Percentiles rank a stretch among this genome's conserved stretches.
These are phyloP conservation scores for Tolypocladium amazonense DNA, from an alignment of 2,329 filamentous ascomycete genomes.

Conservation along the genomic window DNA sequence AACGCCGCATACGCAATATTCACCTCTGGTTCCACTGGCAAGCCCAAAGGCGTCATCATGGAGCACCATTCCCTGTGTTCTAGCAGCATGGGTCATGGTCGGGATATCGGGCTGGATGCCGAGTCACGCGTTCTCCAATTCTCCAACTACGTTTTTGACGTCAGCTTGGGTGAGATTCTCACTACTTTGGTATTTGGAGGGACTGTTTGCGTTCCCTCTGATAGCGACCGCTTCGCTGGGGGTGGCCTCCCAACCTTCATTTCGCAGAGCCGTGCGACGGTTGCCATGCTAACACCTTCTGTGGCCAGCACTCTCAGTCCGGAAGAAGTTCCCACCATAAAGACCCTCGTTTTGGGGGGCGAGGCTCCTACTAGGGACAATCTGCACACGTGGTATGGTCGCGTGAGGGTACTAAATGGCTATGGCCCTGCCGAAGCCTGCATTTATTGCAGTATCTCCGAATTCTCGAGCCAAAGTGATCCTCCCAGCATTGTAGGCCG, in stretches of 20 bases:
- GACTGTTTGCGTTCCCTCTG: conserved; percentile 12
- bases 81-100: conserved; percentile 34
- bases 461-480: neutral
- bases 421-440: conserved; percentile 10
- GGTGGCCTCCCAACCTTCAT: conserved; percentile 2
- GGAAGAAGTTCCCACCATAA: conserved; percentile 5
- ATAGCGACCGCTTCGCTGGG: neutral
- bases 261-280: neutral
- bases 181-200: conserved; percentile 10
- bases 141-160: conserved; percentile 39
- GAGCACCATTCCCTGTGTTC: conserved; percentile 43
- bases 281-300: conserved; percentile 9
- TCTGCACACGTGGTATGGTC: conserved; percentile 8
- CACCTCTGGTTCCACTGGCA: conserved; percentile 16
- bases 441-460: conserved; percentile 2
- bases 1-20: conserved; percentile 14
- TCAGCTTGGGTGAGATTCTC: conserved; percentile 22
- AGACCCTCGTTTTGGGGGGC: conserved; percentile 5
- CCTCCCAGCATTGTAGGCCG: conserved; percentile 4
- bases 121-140: conserved; percentile 42
- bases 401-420: conserved; percentile 6
- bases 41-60: conserved; percentile 15
- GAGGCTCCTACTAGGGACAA: conserved; percentile 4
- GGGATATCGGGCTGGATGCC: conserved; percentile 31
- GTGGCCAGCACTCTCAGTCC: conserved; percentile 7